phyloP scores from a whole-genome alignment of 2,329 filamentous ascomycete genomes.

The Stachybotrys echinatus region DNA sequence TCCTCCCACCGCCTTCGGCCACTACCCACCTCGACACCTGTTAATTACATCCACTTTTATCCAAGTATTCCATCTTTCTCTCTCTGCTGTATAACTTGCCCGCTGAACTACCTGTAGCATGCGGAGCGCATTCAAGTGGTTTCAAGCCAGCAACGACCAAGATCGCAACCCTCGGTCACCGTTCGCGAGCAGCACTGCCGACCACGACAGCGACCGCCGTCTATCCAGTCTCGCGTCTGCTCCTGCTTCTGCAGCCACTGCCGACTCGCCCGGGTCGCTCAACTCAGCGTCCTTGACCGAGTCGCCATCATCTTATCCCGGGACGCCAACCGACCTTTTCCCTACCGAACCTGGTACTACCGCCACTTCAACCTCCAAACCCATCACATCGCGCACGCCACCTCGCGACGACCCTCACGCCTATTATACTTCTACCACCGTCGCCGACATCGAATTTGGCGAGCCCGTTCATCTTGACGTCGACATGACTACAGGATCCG shows the following conservation, averaged over 20 bases:
- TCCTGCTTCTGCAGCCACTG: slow-evolving; percentile 17
- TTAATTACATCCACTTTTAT: not conserved
- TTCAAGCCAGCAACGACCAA: slow-evolving; percentile 19
- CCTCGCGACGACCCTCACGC: slow-evolving; percentile 6
- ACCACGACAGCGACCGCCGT: slow-evolving; percentile 11
- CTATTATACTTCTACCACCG: slow-evolving; percentile 10
- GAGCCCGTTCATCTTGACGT: slow-evolving; percentile 21
- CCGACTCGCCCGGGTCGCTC: slow-evolving; percentile 28
- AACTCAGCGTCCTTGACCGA: slow-evolving; percentile 28
- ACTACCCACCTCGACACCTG: not conserved
- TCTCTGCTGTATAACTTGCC: not conserved
- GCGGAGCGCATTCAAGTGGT: slow-evolving; percentile 18
- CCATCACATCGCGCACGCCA: slow-evolving; percentile 26
- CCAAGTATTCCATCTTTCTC: not conserved
- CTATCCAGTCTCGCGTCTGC: slow-evolving; percentile 4
- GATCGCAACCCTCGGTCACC: slow-evolving; percentile 10
- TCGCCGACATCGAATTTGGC: slow-evolving; percentile 16
- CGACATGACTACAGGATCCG: slow-evolving; percentile 55
- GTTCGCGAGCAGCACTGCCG: slow-evolving; percentile 12
- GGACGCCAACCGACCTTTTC: slow-evolving; percentile 20
- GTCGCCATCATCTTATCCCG: slow-evolving; percentile 29
- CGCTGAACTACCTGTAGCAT: slow-evolving; percentile 6
- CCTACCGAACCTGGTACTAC: slow-evolving; percentile 20
- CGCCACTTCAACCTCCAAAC: slow-evolving; percentile 25
- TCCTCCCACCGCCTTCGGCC: not conserved